These are phyloP conservation scores for Elaeis guineensis DNA, from an alignment of 176 grass and related monocot species.

Conservation along the genomic window DNA sequence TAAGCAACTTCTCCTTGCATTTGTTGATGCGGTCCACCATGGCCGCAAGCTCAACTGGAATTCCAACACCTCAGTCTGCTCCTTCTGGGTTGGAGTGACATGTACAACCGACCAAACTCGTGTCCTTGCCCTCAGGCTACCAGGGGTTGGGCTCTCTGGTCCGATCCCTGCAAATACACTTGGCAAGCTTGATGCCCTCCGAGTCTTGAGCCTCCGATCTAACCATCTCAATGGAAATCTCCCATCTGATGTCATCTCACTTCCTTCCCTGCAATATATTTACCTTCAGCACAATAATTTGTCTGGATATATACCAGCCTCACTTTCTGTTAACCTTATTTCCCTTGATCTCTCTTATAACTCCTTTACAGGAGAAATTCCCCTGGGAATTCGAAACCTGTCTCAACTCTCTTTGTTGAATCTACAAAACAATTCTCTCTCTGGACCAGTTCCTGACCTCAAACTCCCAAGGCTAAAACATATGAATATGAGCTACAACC, in stretches of 20 bases:
- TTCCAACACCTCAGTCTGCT: slow-evolving; percentile 56
- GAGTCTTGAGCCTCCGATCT: slow-evolving; percentile 78
- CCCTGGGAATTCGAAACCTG: slow-evolving; percentile 47
- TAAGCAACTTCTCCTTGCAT: slow-evolving; percentile 75
- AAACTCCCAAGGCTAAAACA: slow-evolving; percentile 54
- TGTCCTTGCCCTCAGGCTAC: slow-evolving; percentile 60
- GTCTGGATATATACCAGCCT: slow-evolving; percentile 63
- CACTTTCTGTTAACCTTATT: slow-evolving; percentile 41
- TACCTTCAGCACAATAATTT: slow-evolving; percentile 88
- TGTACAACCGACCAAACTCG: slow-evolving; percentile 42
- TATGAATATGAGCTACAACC: slow-evolving; percentile 76
- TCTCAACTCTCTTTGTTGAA: slow-evolving; percentile 53
- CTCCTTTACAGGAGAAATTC: slow-evolving; percentile 70
- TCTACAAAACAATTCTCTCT: slow-evolving; percentile 62
- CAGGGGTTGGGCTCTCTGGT: slow-evolving; percentile 70
- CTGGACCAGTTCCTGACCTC: slow-evolving; percentile 73
- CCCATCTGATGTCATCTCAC: slow-evolving; percentile 55
- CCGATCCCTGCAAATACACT: slow-evolving; percentile 72
- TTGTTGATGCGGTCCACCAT: slow-evolving; percentile 48
- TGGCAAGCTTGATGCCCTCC: slow-evolving; percentile 61
- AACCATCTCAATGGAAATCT: slow-evolving; percentile 66
- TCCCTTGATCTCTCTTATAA: slow-evolving; percentile 84
- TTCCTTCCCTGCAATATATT: slow-evolving; percentile 68
- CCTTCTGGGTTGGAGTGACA: slow-evolving; percentile 75
- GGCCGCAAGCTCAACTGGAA: slow-evolving; percentile 69